Conservation (phyloP, 2,329 filamentous ascomycete genomes). For the Chaetoscypha palmicola region DNA sequence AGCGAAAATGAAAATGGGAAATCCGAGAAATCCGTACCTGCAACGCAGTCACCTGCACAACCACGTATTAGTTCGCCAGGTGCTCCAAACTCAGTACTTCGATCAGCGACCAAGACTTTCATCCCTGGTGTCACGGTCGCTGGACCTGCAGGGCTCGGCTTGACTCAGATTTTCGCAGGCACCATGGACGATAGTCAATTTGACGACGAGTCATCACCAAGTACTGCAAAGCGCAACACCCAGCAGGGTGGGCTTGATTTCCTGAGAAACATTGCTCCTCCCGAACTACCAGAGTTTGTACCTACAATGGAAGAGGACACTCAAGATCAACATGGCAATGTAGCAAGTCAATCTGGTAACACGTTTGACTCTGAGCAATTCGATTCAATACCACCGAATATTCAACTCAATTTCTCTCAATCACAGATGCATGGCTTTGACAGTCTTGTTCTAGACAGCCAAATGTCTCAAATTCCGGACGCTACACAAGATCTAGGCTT, state of each 20-base stretch:
- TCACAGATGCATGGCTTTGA: conserved; percentile 54
- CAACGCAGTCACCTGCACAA: conserved; percentile 26
- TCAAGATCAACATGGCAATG: conserved; percentile 35
- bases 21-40: conserved; percentile 15
- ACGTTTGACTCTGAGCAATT: conserved; percentile 35
- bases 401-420: conserved; percentile 53
- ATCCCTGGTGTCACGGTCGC: conserved; percentile 61
- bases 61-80: conserved; percentile 39
- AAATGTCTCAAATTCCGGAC: conserved; percentile 63
- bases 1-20: conserved; percentile 33
- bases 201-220: conserved; percentile 25
- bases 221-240: too few species aligned
- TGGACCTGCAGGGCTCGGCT: conserved; percentile 58
- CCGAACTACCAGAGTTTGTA: conserved; percentile 40
- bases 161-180: conserved; percentile 86
- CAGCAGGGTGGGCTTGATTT: conserved; percentile 34
- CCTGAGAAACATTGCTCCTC: conserved; percentile 43
- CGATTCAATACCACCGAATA: conserved; percentile 30
- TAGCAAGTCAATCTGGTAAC: conserved; percentile 40
- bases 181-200: conserved; percentile 65
- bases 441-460: conserved; percentile 51
- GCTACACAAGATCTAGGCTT: conserved; percentile 79
- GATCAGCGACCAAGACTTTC: conserved; percentile 61
- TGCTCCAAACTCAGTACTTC: conserved; percentile 56
- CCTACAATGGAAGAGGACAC: conserved; percentile 36